phyloP scores from a whole-genome alignment of 495 filamentous ascomycete species.

The Neurospora discreta region DNA sequence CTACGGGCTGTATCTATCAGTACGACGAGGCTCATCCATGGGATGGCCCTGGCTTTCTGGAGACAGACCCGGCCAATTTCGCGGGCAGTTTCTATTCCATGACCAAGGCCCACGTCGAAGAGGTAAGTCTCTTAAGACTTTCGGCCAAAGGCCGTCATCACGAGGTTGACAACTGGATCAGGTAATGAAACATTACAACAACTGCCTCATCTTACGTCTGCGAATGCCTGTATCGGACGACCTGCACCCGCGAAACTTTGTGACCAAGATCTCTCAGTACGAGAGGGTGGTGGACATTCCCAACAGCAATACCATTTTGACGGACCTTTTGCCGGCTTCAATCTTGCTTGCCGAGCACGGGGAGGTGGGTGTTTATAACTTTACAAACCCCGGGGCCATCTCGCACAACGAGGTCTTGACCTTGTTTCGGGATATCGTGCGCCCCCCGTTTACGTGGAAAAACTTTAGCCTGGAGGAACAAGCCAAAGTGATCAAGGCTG shows the following conservation, averaged over 20 bases:
- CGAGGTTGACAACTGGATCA: conserved; percentile 10
- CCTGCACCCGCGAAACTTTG: conserved; percentile 53
- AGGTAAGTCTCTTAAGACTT: conserved; percentile 27
- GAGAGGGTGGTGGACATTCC: conserved; percentile 53
- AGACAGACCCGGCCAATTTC: conserved; percentile 56
- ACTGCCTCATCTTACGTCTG: conserved; percentile 49
- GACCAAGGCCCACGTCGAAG: conserved; percentile 54
- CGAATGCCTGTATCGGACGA: conserved; percentile 62
- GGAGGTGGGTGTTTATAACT: conserved; percentile 54
- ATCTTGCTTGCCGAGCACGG: conserved; percentile 48
- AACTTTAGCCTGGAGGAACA: conserved; percentile 57
- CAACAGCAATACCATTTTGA: conserved; percentile 56
- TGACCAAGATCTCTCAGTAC: conserved; percentile 57
- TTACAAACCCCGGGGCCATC: conserved; percentile 58
- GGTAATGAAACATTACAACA: conserved; percentile 49
- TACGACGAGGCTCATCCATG: conserved; percentile 48
- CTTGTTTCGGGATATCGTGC: conserved; percentile 50
- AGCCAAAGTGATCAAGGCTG: conserved; percentile 54
- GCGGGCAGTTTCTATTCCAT: conserved; percentile 54
- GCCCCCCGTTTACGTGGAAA: conserved; percentile 51
- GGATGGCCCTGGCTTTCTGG: conserved; percentile 46
- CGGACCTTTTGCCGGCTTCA: conserved; percentile 50
- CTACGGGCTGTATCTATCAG: conserved; percentile 54
- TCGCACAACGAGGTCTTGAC: conserved; percentile 55
- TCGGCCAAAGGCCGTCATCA: not conserved